Base-by-base conservation (phyloP, 2,329 filamentous ascomycete genomes). In the Lasiodiplodia hormozganensis region DNA sequence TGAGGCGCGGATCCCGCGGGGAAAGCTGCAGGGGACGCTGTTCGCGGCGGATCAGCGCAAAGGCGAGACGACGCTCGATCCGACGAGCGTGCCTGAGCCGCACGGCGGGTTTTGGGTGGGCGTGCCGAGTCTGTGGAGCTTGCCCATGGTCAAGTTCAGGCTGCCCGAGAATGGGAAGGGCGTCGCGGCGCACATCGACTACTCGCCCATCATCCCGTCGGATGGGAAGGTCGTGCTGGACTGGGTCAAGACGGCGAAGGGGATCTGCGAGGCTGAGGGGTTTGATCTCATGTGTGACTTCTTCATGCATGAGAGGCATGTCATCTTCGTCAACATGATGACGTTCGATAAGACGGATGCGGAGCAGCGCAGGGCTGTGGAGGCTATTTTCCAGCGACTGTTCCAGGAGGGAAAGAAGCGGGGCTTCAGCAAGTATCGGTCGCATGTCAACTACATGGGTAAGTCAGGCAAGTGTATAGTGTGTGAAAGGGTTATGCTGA, bases 371-470 rank as follows among this genome's bases (percentile, higher is more conserved):
- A 21, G 58, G 11, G 58, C 58, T 64, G 76, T 72, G 28, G 73
- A 72, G 54, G 74, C 72, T 53, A 76, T 74, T 11, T 76, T 76
- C 57, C 73, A 73, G 56, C 74, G 74, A 38, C 75, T 77, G 69
- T 76, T 77, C 36, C 76, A 78, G 16, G 79, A 84, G 69, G 80
- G 78, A 7, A 81, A 80, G 2, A 75, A 73, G 14, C 71, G 78
- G 10, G 81, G 81, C 1, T 83, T 80, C 68, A 81, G 81, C 56
- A 82, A 84, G 69, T 84, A 84, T 70, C 76, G 83, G n/a, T 84
- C 83, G 0, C 82, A 84, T 70, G 71, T 85, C 51, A 77, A 79
- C 6, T 73, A 84, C 25, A 83, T 82, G 77, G 83, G 84, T 68
- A 52, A 23, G 43, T 25, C 4, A n/a, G 16, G 10, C 3, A 7